Evolutionary conservation across 2,329 filamentous ascomycete species (phyloP).

Genomic region (Colletotrichum godetiae): DNA sequence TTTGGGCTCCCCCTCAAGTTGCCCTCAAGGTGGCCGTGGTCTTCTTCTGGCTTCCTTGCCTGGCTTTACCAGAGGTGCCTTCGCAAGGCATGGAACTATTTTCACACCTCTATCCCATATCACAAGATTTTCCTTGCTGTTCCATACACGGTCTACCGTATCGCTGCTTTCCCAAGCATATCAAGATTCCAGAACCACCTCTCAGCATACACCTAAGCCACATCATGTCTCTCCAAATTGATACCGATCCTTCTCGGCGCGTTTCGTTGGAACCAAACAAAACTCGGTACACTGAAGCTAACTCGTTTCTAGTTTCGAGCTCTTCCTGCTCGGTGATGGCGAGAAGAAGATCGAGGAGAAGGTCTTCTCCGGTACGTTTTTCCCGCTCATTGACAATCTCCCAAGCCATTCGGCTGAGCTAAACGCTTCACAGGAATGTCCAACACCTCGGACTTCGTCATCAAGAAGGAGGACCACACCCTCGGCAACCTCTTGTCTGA

Average conservation of each 20-base stretch:
- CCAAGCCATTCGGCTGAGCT: not conserved
- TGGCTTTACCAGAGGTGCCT: not conserved
- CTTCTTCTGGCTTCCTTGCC: not conserved
- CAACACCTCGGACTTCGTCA: constrained; percentile 93
- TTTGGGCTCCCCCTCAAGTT: not conserved
- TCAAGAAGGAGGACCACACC: constrained; percentile 98
- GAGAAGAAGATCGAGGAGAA: constrained; percentile 95
- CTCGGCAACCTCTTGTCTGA: constrained; percentile 90
- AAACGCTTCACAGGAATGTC: constrained; percentile 75
- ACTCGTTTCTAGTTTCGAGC: constrained; percentile 77
- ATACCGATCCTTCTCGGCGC: not conserved
- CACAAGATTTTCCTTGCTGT: not conserved
- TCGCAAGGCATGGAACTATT: not conserved
- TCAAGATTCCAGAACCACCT: not conserved
- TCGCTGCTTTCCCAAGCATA: not conserved
- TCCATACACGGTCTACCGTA: not conserved
- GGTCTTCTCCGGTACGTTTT: constrained; percentile 86
- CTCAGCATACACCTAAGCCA: not conserved
- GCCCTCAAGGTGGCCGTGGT: not conserved
- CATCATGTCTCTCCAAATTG: not conserved
- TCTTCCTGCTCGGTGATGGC: constrained; percentile 86
- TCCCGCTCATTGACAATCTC: constrained; percentile 1
- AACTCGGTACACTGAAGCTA: not conserved
- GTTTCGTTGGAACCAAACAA: not conserved
- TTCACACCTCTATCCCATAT: not conserved